Conservation (phyloP, 75 land plant genomes). For the Cryptomeria japonica region DNA sequence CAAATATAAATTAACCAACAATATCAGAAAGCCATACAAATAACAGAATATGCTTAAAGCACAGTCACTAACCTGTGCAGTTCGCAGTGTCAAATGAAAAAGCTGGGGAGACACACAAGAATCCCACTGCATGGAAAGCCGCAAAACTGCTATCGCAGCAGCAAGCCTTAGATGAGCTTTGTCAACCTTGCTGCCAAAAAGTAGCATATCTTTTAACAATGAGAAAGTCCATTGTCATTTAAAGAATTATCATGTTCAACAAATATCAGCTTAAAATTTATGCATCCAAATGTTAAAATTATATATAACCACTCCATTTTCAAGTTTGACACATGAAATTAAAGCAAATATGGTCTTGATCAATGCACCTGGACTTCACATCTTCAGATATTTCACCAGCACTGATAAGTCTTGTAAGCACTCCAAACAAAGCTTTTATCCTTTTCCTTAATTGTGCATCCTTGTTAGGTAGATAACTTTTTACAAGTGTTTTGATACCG, state of each 20-base stretch:
- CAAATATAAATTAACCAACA: not conserved
- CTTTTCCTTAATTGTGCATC: constrained; percentile 80
- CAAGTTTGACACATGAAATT: not conserved
- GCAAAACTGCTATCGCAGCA: constrained; percentile 81
- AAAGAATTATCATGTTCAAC: not conserved
- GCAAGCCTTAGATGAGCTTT: constrained; percentile 89
- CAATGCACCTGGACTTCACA: constrained; percentile 66
- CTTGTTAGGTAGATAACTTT: constrained; percentile 86
- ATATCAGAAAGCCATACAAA: not conserved
- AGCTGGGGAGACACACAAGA: constrained; percentile 61
- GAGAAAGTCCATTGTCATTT: not conserved
- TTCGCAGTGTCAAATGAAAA: constrained; percentile 63
- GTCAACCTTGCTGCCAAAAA: constrained; percentile 67
- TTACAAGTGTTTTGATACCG: constrained; percentile 85
- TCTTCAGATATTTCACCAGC: constrained; percentile 73
- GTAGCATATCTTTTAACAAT: not conserved
- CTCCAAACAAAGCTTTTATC: constrained; percentile 55
- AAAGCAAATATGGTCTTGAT: not conserved
- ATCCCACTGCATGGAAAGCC: constrained; percentile 85
- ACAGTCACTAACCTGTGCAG: constrained; percentile 56
- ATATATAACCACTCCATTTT: not conserved
- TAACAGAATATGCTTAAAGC: not conserved
- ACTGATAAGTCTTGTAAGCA: constrained; percentile 58
- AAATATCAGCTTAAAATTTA: not conserved
- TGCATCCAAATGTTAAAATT: not conserved